phyloP scores from a whole-genome alignment of 2,329 filamentous ascomycete species.

The Arthrobotrys pseudoclavata region DNA sequence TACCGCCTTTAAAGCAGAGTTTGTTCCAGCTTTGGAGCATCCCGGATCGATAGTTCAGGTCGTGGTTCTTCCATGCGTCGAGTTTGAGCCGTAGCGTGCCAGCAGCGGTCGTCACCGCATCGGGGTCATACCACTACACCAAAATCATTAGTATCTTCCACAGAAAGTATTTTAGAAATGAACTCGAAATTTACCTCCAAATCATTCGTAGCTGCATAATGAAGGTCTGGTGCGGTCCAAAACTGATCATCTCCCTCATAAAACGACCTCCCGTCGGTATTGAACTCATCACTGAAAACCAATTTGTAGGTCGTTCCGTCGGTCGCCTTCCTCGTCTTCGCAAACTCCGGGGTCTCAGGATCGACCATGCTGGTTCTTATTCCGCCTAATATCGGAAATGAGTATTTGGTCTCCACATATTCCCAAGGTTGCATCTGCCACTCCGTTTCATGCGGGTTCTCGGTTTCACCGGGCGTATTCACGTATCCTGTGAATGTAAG shows the following conservation, averaged over 20 bases:
- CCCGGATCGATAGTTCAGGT: conserved; percentile 77
- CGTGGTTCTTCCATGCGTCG: conserved; percentile 76
- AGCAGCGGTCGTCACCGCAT: conserved; percentile 74
- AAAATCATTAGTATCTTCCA: conserved; percentile 18
- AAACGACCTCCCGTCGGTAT: conserved; percentile 70
- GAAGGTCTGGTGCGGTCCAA: conserved; percentile 70
- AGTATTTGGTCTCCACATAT: conserved; percentile 64
- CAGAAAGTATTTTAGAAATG: too few species aligned
- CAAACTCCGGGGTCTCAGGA: conserved; percentile 69
- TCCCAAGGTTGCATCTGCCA: conserved; percentile 48
- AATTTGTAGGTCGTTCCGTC: conserved; percentile 68
- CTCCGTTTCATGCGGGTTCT: neutral
- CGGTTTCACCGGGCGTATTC: conserved; percentile 24
- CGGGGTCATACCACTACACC: conserved; percentile 77
- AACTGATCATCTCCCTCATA: conserved; percentile 73
- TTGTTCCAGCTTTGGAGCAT: conserved; percentile 83
- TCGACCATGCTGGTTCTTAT: conserved; percentile 70
- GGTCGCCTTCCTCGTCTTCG: conserved; percentile 67
- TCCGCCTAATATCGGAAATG: conserved; percentile 69
- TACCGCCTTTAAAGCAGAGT: conserved; percentile 79
- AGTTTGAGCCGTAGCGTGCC: conserved; percentile 76
- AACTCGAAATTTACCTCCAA: conserved; percentile 65
- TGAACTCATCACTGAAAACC: conserved; percentile 73
- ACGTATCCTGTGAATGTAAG: conserved; percentile 67
- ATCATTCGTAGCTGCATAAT: conserved; percentile 71